Evolutionary conservation across 108 stramenopile species (phyloP), one percentile per base, ranked within the genome.

Genomic region (Fragilaria radians): DNA sequence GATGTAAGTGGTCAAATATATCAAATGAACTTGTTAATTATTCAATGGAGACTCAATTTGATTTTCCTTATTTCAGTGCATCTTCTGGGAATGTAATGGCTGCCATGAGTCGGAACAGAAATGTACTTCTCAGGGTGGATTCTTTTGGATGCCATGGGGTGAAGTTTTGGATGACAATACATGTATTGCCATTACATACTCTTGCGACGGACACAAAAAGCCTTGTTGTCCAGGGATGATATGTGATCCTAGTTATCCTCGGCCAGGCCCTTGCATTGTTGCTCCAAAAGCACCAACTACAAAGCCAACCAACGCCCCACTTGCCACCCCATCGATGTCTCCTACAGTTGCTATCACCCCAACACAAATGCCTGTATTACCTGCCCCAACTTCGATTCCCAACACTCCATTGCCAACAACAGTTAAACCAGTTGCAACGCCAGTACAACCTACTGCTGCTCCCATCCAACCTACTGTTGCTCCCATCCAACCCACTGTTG

Each of bases 341-440:
- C 47, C 47, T 48, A 19, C 47, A 4, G 4, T 48, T 2, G 23
- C 2, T 1, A 19, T 23, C 1, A 19, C 47, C 4, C 19, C 52
- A 1, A 24, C 52, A 51, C 50, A 51, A 53, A 27, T 27, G 22
- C 56, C 56, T 7, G 56, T 57, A 2, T 51, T 21, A 27, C 24
- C 11, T 34, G 48, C 32, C 14, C 52, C 19, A 48, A n/a, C n/a
- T n/a, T n/a, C n/a, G n/a, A n/a, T n/a, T n/a, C n/a, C n/a, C n/a
- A n/a, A n/a, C n/a, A n/a, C n/a, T n/a, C n/a, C n/a, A n/a, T n/a
- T n/a, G n/a, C n/a, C n/a, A n/a, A n/a, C n/a, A n/a, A n/a, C n/a
- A n/a, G n/a, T n/a, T n/a, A n/a, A n/a, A n/a, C n/a, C n/a, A n/a
- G 29, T 3, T 48, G 18, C 17, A 45, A 14, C 42, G 42, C n/a